Conservation (phyloP, 2,329 filamentous ascomycete genomes). For the Endothia cerciana region DNA sequence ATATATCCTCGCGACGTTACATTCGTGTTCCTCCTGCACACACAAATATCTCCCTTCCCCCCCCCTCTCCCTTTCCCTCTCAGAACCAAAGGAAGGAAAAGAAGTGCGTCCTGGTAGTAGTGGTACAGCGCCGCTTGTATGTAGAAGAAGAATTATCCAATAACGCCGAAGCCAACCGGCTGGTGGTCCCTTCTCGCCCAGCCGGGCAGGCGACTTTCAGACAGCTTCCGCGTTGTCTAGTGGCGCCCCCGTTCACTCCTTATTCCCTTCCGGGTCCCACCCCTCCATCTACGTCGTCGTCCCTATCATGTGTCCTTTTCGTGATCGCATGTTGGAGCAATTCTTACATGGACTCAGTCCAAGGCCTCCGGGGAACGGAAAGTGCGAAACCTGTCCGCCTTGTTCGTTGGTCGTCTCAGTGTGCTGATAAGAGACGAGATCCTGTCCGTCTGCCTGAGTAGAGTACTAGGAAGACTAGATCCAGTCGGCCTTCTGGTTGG, state of each 20-base stretch:
- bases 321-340: slow-evolving; percentile 10
- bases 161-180: slow-evolving; percentile 24
- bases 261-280: background rate
- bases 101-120: background rate
- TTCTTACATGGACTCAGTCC: slow-evolving; percentile 24
- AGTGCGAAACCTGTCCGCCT: slow-evolving; percentile 11
- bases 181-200: background rate
- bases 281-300: background rate
- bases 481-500: slow-evolving; percentile 23
- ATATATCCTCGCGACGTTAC: slow-evolving; percentile 19
- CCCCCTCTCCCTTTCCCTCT: background rate
- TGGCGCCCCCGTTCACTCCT: background rate
- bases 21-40: background rate
- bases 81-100: background rate
- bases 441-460: slow-evolving; percentile 10
- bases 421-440: background rate
- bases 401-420: background rate
- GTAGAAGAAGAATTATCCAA: slow-evolving; percentile 22
- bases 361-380: slow-evolving; percentile 18
- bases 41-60: background rate
- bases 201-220: background rate
- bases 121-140: background rate
- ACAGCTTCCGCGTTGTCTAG: background rate
- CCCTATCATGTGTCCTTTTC: background rate
- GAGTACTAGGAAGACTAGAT: slow-evolving; percentile 23